phyloP scores from a whole-genome alignment of 1,139 yeast species.

The Zygosaccharomyces pseudobailii region DNA sequence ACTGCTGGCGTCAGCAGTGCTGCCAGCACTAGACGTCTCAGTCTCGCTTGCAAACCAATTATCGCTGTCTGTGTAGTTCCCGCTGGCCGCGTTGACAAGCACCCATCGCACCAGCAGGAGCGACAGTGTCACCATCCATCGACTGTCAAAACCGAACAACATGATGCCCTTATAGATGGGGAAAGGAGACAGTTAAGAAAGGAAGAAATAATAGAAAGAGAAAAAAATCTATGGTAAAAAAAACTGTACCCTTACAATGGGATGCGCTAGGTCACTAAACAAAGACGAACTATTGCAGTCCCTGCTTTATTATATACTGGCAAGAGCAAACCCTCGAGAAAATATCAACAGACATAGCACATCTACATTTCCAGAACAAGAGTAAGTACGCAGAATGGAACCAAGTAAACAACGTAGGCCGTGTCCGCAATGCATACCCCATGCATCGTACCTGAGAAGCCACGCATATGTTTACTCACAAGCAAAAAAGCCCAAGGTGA shows the following conservation, averaged over 20 bases:
- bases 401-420: background rate
- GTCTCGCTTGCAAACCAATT: background rate
- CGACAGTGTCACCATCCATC: slow-evolving; percentile 1
- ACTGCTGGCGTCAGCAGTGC: background rate
- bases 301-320: background rate
- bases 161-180: background rate
- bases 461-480: background rate
- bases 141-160: slow-evolving; percentile 1
- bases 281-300: background rate
- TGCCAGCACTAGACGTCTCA: background rate
- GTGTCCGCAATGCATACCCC: background rate
- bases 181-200: background rate
- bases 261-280: background rate
- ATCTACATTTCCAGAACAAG: background rate
- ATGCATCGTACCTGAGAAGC: background rate
- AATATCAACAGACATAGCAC: background rate
- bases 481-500: background rate
- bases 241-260: background rate
- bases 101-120: slow-evolving; percentile 1
- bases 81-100: background rate
- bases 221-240: background rate
- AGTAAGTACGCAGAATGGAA: background rate
- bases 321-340: background rate
- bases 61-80: background rate
- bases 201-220: background rate